Percentiles rank a stretch among this genome's conserved stretches.
Evolutionary conservation across 345 rosid species (phyloP).

Genomic region (rapeseed (Brassica napus)): Da-Ae NC_063447.1:33291501-33292000

Average conservation of each 20-base stretch:
- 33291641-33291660: constrained; percentile 69
- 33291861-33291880: constrained; percentile 77
- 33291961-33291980: constrained; percentile 51
- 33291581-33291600: constrained; percentile 1
- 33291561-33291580: constrained; percentile 94
- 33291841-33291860: not conserved
- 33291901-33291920: constrained; percentile 89
- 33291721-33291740: constrained; percentile 96
- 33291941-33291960: constrained; percentile 69
- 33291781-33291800: constrained; percentile 74
- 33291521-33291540: constrained; percentile 93
- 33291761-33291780: constrained; percentile 76
- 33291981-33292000: constrained; percentile 23
- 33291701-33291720: constrained; percentile 88
- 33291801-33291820: not conserved
- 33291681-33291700: constrained; percentile 98
- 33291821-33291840: not conserved
- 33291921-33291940: constrained; percentile 78
- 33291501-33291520: constrained; percentile 97
- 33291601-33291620: not conserved
- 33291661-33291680: constrained; percentile 88
- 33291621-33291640: not conserved
- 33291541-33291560: constrained; percentile 95
- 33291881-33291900: constrained; percentile 87
- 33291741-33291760: constrained; percentile 81